Percentiles rank a stretch among this genome's conserved stretches.
These are phyloP conservation scores for Pseudocercospora musae DNA, from an alignment of 2,329 filamentous ascomycete species.

Conservation along the genomic window DNA sequence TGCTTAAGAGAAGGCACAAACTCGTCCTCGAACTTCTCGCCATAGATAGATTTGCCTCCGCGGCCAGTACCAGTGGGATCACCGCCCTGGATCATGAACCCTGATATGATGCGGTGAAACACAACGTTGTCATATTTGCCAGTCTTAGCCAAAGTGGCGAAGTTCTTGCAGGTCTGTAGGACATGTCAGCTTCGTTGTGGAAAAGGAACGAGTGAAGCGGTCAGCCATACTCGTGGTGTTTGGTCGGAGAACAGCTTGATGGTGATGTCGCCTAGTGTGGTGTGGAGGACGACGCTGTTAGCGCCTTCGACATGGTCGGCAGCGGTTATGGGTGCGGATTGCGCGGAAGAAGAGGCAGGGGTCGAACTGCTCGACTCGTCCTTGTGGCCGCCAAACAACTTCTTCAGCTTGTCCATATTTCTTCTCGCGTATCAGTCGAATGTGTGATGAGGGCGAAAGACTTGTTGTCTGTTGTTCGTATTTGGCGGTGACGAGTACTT, in stretches of 20 bases:
- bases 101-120: slow-evolving; percentile 60
- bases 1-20: slow-evolving; percentile 76
- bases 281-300: slow-evolving; percentile 33
- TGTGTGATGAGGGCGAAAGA: background rate
- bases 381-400: slow-evolving; percentile 21
- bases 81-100: slow-evolving; percentile 86
- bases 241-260: slow-evolving; percentile 33
- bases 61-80: slow-evolving; percentile 43
- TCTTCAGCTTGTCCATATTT: slow-evolving; percentile 26
- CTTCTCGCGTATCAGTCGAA: too few species aligned
- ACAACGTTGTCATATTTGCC: slow-evolving; percentile 37
- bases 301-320: slow-evolving; percentile 17
- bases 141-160: slow-evolving; percentile 33
- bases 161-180: slow-evolving; percentile 35
- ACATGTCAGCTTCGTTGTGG: background rate
- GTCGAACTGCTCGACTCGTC: slow-evolving; percentile 2
- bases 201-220: background rate
- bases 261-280: slow-evolving; percentile 36
- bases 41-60: slow-evolving; percentile 76
- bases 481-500: background rate
- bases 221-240: slow-evolving; percentile 29
- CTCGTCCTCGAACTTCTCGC: slow-evolving; percentile 84
- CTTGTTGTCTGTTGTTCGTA: background rate
- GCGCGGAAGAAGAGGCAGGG: slow-evolving; percentile 13
- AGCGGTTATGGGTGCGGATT: slow-evolving; percentile 4